Base-by-base conservation (phyloP, 202 grass and related monocot genomes). In the Brachypodium distachyon region DNA sequence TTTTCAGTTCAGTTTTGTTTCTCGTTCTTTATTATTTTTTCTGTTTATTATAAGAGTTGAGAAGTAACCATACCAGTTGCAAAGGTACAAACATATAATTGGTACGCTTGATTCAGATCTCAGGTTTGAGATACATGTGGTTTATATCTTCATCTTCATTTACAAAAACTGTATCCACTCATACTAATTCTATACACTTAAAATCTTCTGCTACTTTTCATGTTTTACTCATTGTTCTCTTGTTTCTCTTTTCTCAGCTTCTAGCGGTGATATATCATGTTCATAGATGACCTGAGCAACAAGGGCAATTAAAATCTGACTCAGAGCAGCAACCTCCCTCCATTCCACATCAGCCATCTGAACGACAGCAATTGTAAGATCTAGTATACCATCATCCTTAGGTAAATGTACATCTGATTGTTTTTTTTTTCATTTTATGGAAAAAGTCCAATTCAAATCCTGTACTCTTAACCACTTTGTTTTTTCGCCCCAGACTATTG, bases 61-160 rank as follows among this genome's bases (percentile, higher is more conserved):
- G 37, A 70, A 63, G 62, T 38, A 54, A 53, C 12, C 42, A 42
- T 76, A 42, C 38, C 36, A 1, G 21, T 57, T 18, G 4, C 64
- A 70, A 43, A 33, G 0, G 56, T 60, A 37, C 23, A 16, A 7
- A 29, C 72, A 12, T 16, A 34, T 32, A 49, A 49, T 63, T 80
- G 32, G 31, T 90, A 25, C 4, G n/a, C n/a, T n/a, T n/a, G n/a
- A n/a, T n/a, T n/a, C 33, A 36, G 33, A 36, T 36, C 33, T 36
- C 3, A 36, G 33, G 42, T 5, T 48, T 48, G 89, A 89, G 89
- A 84, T 63, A 82, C 76, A 54, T 91, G 86, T 82, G 68, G 77
- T 89, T 81, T 91, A 32, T 48, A 48, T 69, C 42, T n/a, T 69
- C 27, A 48, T 69, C 42, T n/a, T 69, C 27, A 48, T 18, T 47